These are phyloP conservation scores for Xylaria sp. DNA, from an alignment of 2,329 filamentous ascomycete genomes.

Conservation along the genomic window DNA sequence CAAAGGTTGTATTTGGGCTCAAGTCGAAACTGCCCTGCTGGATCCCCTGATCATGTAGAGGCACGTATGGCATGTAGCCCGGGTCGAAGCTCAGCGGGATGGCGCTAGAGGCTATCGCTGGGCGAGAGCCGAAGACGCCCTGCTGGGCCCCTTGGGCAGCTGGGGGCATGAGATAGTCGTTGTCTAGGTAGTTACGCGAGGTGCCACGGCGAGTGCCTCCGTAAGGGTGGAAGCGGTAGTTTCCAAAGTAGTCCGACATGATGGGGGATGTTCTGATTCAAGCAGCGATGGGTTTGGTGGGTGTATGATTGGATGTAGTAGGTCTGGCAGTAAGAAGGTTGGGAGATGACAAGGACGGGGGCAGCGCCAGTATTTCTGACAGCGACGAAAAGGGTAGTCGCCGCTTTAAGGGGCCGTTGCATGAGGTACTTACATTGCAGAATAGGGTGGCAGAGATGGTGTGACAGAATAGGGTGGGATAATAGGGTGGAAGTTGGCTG, in stretches of 20 bases:
- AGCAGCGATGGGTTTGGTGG: constrained; percentile 22
- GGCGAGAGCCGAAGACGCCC: background rate
- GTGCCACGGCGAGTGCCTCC: background rate
- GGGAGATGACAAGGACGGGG: constrained; percentile 12
- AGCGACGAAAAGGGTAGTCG: background rate
- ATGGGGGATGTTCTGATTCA: constrained; percentile 19
- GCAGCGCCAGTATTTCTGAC: constrained; percentile 23
- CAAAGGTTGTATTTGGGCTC: no score
- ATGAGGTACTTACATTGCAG: constrained; percentile 27
- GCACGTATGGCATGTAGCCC: no score
- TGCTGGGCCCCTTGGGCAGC: background rate
- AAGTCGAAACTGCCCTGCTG: no score
- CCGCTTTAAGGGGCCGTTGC: constrained; percentile 16
- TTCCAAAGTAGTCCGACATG: constrained; percentile 32
- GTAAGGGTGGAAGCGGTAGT: constrained; percentile 19
- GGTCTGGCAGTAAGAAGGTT: background rate
- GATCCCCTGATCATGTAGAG: no score
- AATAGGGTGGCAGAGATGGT: constrained; percentile 31
- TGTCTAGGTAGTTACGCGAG: background rate
- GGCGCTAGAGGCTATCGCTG: no score
- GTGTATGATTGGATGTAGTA: constrained; percentile 12
- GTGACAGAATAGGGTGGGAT: no score
- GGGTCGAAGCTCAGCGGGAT: no score
- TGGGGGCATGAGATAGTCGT: no score
- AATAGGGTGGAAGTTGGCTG: constrained; percentile 23